Conservation (phyloP, 2,329 filamentous ascomycete genomes). For the Arthrinium puccinioides region DNA sequence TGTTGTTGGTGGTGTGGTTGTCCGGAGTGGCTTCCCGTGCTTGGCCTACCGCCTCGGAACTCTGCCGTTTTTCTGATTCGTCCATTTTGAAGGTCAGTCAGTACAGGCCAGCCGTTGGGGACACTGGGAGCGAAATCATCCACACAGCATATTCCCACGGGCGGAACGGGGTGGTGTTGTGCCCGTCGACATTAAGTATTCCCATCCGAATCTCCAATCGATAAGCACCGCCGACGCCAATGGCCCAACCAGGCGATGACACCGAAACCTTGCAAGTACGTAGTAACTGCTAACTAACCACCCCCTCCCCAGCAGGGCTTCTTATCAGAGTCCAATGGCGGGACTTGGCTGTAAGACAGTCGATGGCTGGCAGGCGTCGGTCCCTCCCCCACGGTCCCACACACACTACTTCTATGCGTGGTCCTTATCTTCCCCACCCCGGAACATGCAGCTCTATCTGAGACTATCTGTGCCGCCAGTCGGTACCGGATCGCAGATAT, state of each 20-base stretch:
- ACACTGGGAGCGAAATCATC: too few relatives aligned
- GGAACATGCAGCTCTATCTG: background rate
- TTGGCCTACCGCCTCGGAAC: background rate
- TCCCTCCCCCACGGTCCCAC: background rate
- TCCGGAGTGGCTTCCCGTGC: background rate
- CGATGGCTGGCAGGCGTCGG: background rate
- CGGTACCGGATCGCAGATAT: background rate
- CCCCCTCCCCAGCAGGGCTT: too few relatives aligned
- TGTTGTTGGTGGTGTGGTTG: background rate
- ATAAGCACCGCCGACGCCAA: too few relatives aligned
- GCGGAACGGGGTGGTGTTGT: background rate
- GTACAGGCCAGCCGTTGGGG: too few relatives aligned
- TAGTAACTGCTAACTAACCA: too few relatives aligned
- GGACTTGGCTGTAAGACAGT: accelerated
- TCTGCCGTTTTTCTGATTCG: background rate
- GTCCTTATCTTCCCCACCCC: background rate
- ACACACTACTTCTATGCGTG: background rate
- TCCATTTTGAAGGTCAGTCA: background rate
- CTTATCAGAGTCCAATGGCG: background rate
- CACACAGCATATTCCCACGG: too few relatives aligned
- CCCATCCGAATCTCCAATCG: too few relatives aligned
- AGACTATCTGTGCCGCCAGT: background rate
- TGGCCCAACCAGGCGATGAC: too few relatives aligned
- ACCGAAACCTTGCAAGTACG: too few relatives aligned
- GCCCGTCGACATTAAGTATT: background rate